Conservation (phyloP, 2,329 filamentous ascomycete species). For the Myriosclerotinia curreyana region DNA sequence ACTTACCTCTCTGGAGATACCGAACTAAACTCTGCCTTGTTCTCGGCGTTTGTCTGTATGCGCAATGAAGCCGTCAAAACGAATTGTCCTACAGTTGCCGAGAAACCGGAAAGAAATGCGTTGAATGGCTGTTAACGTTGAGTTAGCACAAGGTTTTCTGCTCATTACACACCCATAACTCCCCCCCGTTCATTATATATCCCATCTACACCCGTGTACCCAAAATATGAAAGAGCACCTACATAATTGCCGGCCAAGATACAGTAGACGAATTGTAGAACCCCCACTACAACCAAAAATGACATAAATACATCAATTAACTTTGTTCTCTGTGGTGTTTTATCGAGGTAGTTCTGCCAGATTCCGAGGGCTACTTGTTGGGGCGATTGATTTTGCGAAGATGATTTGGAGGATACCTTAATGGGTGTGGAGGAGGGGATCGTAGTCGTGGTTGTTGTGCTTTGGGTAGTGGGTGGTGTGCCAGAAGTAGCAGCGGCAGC, state of each 20-base stretch:
- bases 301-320: slow-evolving; percentile 87
- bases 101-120: slow-evolving; percentile 94
- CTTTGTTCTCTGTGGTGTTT: slow-evolving; percentile 87
- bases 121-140: slow-evolving; percentile 76
- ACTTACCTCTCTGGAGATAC: slow-evolving; percentile 77
- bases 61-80: slow-evolving; percentile 84
- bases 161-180: neutral
- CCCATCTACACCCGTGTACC: slow-evolving; percentile 20
- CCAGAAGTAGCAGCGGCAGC: slow-evolving; percentile 36
- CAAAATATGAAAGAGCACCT: slow-evolving; percentile 44
- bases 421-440: slow-evolving; percentile 35
- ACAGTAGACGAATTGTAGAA: slow-evolving; percentile 92
- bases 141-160: slow-evolving; percentile 9
- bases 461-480: slow-evolving; percentile 23
- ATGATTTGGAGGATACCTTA: slow-evolving; percentile 31
- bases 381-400: slow-evolving; percentile 32
- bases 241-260: slow-evolving; percentile 92
- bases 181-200: neutral
- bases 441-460: slow-evolving; percentile 28
- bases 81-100: slow-evolving; percentile 92
- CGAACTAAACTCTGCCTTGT: slow-evolving; percentile 71
- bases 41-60: slow-evolving; percentile 85
- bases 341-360: slow-evolving; percentile 72
- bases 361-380: slow-evolving; percentile 64
- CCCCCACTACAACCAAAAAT: slow-evolving; percentile 81